Evolutionary conservation across 2,329 filamentous ascomycete genomes (phyloP).

Genomic region (Cladosporium sp.): DNA sequence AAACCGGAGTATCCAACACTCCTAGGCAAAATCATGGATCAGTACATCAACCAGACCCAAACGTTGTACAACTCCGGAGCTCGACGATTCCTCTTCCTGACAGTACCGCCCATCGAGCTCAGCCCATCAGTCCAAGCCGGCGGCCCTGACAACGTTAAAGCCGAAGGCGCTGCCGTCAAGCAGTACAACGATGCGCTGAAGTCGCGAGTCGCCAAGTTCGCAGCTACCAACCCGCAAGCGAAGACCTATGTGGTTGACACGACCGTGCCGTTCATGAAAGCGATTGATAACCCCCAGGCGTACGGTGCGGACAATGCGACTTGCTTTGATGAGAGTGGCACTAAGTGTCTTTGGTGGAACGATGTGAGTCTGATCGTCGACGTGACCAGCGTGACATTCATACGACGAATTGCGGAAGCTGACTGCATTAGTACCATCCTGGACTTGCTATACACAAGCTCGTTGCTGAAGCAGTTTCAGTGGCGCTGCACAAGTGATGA

Average conservation of each 20-base stretch:
- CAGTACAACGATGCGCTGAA: slow-evolving; percentile 17
- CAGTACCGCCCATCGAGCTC: slow-evolving; percentile 54
- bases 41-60: slow-evolving; percentile 42
- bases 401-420: background rate
- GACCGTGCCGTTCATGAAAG: slow-evolving; percentile 3
- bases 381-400: background rate
- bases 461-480: slow-evolving; percentile 5
- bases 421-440: slow-evolving; percentile 8
- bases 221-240: background rate
- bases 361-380: background rate
- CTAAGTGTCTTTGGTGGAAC: slow-evolving; percentile 17
- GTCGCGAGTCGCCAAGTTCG: background rate
- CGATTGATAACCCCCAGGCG: background rate
- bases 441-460: slow-evolving; percentile 7
- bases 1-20: slow-evolving; percentile 38
- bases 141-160: slow-evolving; percentile 36
- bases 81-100: slow-evolving; percentile 54
- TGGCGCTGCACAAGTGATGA: background rate
- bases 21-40: slow-evolving; percentile 41
- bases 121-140: slow-evolving; percentile 52
- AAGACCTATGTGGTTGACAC: slow-evolving; percentile 10
- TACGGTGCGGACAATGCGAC: slow-evolving; percentile 15
- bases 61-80: slow-evolving; percentile 50
- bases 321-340: slow-evolving; percentile 12
- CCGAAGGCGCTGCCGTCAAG: slow-evolving; percentile 31